Evolutionary conservation across 139 green algal species (phyloP).

Genomic region (Closterium sp.): DNA sequence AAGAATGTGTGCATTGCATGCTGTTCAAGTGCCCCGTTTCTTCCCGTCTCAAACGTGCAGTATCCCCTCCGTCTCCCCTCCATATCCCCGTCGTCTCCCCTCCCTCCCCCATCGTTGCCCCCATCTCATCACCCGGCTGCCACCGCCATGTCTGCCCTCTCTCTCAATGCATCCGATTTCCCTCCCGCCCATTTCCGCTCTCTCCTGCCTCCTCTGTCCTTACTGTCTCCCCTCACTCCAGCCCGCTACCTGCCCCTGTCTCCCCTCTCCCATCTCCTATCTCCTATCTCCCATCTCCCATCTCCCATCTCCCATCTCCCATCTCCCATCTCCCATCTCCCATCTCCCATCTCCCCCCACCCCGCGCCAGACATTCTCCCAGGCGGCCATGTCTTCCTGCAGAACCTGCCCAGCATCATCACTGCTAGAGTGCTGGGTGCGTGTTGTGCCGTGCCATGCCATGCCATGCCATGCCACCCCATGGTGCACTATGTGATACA

Average conservation of each 20-base stretch:
- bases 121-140: too few relatives aligned
- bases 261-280: background rate
- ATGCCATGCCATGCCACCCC: too few relatives aligned
- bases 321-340: background rate
- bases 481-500: too few relatives aligned
- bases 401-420: slow-evolving; percentile 78
- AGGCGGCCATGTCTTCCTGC: slow-evolving; percentile 62
- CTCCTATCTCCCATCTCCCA: background rate
- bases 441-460: background rate
- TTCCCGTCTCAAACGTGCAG: too few relatives aligned
- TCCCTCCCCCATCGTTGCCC: background rate
- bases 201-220: background rate
- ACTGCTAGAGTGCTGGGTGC: slow-evolving; percentile 64
- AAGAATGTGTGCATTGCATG: too few relatives aligned
- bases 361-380: background rate
- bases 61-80: too few relatives aligned
- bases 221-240: background rate
- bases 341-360: background rate
- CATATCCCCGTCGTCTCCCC: background rate
- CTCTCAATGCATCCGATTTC: background rate
- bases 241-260: too few relatives aligned
- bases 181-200: too few relatives aligned
- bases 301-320: background rate
- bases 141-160: background rate
- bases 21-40: too few relatives aligned